Evolutionary conservation across 1,139 yeast genomes (phyloP), one percentile per base, ranked within the genome.

Genomic region (Suhomyces maxii): DNA sequence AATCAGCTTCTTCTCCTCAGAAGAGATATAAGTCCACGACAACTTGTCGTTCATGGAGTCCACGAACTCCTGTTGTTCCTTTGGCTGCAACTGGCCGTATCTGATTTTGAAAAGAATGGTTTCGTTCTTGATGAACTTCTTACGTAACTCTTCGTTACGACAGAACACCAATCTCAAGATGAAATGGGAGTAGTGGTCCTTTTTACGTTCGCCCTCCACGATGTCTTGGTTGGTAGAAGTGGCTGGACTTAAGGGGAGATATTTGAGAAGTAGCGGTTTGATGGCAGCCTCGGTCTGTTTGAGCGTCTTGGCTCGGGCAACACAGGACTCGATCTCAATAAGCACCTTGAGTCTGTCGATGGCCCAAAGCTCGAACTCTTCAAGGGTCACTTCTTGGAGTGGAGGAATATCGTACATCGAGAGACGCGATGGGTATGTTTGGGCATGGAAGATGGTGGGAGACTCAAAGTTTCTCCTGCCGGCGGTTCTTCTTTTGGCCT

Each of bases 331-430:
- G 42, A 93, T 84, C 62, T 90, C 97, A 48, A 89, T 80, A 49
- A 95, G 75, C 8, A 93, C 82, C 59, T 85, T 83, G 53, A 93
- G 76, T 51, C 99, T 73, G 60, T 93, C 98, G 42, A 93, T 86
- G 8, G 98, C 98, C 97, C 97, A 93, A 13, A 77, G 76, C 66
- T 93, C 99, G 64, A 93, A 95, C 61, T 93, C 88, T 54, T 91
- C 97, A 34, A 93, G 64, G 0, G 97, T 89, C 59, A 93, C 83
- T 65, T 93, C 98, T 33, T 84, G 83, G 34, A 76, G 66, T 0
- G 98, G 98, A 7, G 96, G 95, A 4, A 71, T 55, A 37, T 75
- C 79, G 65, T 93, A 93, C 59, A 91, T 78, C 40, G 85, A 81
- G 42, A 87, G 71, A 37, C 93, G 57, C 14, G 64, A 56, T 39